Evolutionary conservation across 1,284 basidiomycete genomes (phyloP), one percentile per base, ranked within the genome.

Genomic region (Ceratobasidium sp.): DNA sequence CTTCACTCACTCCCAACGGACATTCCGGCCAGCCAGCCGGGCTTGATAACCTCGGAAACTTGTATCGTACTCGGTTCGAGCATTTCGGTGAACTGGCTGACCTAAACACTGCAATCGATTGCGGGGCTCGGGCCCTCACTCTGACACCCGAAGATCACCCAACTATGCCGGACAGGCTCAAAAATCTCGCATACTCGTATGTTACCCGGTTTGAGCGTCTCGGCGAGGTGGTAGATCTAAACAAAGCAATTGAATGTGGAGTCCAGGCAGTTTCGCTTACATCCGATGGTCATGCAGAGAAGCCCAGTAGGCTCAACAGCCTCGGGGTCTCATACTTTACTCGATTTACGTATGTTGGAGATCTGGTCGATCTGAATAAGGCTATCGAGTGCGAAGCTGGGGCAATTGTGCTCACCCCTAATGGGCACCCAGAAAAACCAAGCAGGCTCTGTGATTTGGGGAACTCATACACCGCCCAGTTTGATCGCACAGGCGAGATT

Each of bases 381-480:
- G 38, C 56, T 15, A 58, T 58, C n/a, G 56, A 43, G 2, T 38
- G 40, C 25, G 20, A 45, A 12, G 17, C 56, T n/a, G 22, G n/a
- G 40, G 56, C 8, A 3, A 32, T 45, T 22, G n/a, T 17, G 22
- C 25, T 58, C 2, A n/a, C 56, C n/a, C n/a, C n/a, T n/a, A n/a
- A n/a, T n/a, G n/a, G n/a, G n/a, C n/a, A n/a, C n/a, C n/a, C n/a
- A n/a, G n/a, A n/a, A n/a, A n/a, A n/a, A n/a, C n/a, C n/a, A n/a
- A n/a, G n/a, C n/a, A n/a, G n/a, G 38, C 40, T 45, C 32, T 43
- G 45, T 42, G 45, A 58, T 42, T 42, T 38, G 20, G 56, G 56
- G 13, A 43, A 5, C 20, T 45, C 56, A 7, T 58, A 58, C n/a
- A 20, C 45, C 35, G 3, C 5, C 32, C 34, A 25, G 13, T 58